phyloP scores from a whole-genome alignment of 1,284 basidiomycete species.

The Pterulicium gracile region DNA sequence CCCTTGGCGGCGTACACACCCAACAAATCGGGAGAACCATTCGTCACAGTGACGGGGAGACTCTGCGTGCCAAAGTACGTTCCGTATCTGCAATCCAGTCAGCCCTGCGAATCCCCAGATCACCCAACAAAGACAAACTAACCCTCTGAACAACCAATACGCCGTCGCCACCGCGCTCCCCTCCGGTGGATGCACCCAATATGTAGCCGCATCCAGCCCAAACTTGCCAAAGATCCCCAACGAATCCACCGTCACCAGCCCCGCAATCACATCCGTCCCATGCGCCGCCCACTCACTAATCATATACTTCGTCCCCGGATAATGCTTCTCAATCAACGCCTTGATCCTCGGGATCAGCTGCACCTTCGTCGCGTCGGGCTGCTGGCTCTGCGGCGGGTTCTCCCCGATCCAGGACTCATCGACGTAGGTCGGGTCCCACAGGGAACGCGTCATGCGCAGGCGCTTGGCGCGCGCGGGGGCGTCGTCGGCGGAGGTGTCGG shows the following conservation, averaged over 20 bases:
- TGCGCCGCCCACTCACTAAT: slow-evolving; percentile 32
- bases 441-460: slow-evolving; percentile 33
- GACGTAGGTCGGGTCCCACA: slow-evolving; percentile 37
- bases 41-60: slow-evolving; percentile 30
- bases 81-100: slow-evolving; percentile 25
- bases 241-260: slow-evolving; percentile 33
- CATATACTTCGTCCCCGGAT: slow-evolving; percentile 41
- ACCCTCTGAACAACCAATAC: slow-evolving; percentile 44
- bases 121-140: too few relatives aligned
- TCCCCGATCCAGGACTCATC: slow-evolving; percentile 40
- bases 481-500: slow-evolving; percentile 40
- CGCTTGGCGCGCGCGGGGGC: slow-evolving; percentile 35
- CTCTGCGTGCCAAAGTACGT: slow-evolving; percentile 30
- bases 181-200: slow-evolving; percentile 34
- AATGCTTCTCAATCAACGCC: slow-evolving; percentile 31
- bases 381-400: slow-evolving; percentile 28
- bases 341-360: slow-evolving; percentile 36
- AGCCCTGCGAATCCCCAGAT: neutral
- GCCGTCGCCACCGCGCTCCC: slow-evolving; percentile 33
- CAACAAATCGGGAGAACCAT: slow-evolving; percentile 25
- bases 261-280: slow-evolving; percentile 38
- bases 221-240: slow-evolving; percentile 38
- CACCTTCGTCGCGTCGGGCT: slow-evolving; percentile 31
- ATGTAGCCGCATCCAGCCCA: slow-evolving; percentile 35
- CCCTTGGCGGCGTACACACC: slow-evolving; percentile 34